Conservation (phyloP, 371 early-diverging fungal species). For the Mortierella sp. region DNA sequence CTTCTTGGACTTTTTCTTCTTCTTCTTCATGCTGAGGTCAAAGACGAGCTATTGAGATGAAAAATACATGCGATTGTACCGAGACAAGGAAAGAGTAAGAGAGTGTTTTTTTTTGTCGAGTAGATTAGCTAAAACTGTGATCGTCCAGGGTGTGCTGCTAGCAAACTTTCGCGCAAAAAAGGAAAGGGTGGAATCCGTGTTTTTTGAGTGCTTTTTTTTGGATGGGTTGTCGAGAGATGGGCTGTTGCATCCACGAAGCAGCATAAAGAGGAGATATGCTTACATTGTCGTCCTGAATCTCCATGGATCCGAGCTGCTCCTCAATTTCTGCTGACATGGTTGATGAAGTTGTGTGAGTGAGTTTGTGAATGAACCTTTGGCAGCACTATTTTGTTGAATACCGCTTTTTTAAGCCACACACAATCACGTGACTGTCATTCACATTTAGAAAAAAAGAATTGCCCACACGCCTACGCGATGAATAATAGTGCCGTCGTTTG, state of each 20-base stretch:
- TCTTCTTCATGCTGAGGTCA: conserved; percentile 68
- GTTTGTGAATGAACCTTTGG: background rate
- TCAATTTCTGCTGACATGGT: conserved; percentile 56
- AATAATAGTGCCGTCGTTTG: too few relatives aligned
- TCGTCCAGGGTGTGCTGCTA: background rate
- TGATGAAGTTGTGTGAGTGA: conserved; percentile 28
- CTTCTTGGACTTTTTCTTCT: conserved; percentile 81
- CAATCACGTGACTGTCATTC: background rate
- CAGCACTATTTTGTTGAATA: conserved; percentile 19
- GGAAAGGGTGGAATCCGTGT: conserved; percentile 1
- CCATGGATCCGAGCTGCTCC: conserved; percentile 54
- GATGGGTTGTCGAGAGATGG: background rate
- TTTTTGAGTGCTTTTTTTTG: background rate
- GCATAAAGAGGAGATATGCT: conserved; percentile 8
- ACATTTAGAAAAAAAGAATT: background rate
- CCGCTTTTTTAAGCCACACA: conserved; percentile 1
- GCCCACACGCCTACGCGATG: background rate
- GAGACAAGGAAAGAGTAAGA: background rate
- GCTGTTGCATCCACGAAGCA: background rate
- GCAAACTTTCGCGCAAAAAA: background rate
- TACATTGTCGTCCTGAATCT: conserved; percentile 55
- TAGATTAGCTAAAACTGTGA: conserved; percentile 4
- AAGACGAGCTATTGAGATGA: conserved; percentile 58
- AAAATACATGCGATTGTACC: background rate
- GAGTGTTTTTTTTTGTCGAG: background rate